These are phyloP conservation scores for Pestalotiopsis sp. DNA, from an alignment of 2,329 filamentous ascomycete species.

Conservation along the genomic window DNA sequence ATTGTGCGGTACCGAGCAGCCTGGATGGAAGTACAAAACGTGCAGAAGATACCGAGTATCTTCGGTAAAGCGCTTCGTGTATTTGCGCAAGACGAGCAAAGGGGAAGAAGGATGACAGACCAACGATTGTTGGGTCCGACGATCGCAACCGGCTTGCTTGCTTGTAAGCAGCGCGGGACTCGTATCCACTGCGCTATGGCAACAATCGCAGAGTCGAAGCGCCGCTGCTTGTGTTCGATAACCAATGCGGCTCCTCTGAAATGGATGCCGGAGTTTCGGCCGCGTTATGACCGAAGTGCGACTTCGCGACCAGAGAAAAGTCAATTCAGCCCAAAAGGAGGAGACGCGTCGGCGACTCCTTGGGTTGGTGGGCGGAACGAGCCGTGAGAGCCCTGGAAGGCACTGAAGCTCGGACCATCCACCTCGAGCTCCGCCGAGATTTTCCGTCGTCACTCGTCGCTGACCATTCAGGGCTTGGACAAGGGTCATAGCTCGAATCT, in stretches of 20 bases:
- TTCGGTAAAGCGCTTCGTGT: neutral
- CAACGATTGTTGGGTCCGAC: neutral
- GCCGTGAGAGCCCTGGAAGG: neutral
- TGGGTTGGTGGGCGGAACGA: neutral
- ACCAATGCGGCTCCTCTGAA: neutral
- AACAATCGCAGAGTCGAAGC: neutral
- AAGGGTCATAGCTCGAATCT: neutral
- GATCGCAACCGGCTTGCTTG: neutral
- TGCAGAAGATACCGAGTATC: neutral
- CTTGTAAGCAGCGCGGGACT: neutral
- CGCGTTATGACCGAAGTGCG: neutral
- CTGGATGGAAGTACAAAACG: neutral
- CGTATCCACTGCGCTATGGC: neutral
- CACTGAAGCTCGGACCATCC: neutral
- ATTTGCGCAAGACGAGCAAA: neutral
- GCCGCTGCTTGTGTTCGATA: neutral
- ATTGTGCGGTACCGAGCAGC: constrained; percentile 8
- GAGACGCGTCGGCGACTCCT: too few species aligned
- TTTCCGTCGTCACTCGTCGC: neutral
- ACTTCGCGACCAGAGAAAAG: neutral
- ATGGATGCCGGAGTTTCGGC: neutral
- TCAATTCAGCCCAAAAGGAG: neutral
- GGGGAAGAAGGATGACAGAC: neutral
- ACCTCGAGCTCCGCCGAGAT: constrained; percentile 1
- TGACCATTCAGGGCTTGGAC: neutral